Percentiles rank a stretch among this genome's conserved stretches.
Evolutionary conservation across 1,284 basidiomycete species (phyloP).

Genomic region (Cerrena zonata): DNA sequence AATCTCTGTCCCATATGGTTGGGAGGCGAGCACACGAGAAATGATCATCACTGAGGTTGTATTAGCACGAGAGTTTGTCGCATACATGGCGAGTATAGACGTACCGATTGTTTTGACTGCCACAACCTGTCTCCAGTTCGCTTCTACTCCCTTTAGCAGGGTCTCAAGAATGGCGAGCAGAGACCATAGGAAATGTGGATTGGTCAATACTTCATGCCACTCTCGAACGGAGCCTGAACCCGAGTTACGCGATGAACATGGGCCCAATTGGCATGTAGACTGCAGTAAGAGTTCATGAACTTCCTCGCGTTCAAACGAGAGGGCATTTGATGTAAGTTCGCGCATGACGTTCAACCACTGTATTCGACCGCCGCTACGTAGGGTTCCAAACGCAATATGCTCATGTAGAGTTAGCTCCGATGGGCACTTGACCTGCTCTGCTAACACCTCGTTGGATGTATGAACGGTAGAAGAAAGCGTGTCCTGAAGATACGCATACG

Average conservation of each 20-base stretch:
- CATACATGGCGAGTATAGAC: neutral
- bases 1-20: neutral
- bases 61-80: neutral
- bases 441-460: slow-evolving; percentile 39
- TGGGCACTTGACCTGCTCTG: slow-evolving; percentile 35
- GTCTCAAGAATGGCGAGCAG: neutral
- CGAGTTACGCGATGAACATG: slow-evolving; percentile 2
- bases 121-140: neutral
- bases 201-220: neutral
- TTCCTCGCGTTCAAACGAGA: slow-evolving; percentile 34
- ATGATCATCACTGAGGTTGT: neutral
- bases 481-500: slow-evolving; percentile 26
- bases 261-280: slow-evolving; percentile 39
- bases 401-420: slow-evolving; percentile 15
- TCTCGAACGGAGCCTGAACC: neutral
- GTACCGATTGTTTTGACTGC: neutral
- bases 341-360: slow-evolving; percentile 48
- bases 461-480: slow-evolving; percentile 34
- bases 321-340: slow-evolving; percentile 31
- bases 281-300: slow-evolving; percentile 38
- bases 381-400: slow-evolving; percentile 34
- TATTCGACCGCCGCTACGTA: slow-evolving; percentile 37
- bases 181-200: neutral
- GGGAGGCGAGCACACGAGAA: neutral
- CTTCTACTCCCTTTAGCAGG: neutral